Evolutionary conservation across 306 rosid genomes (phyloP), one percentile per base, ranked within the genome.

Genomic region (Lupinus albus): DNA sequence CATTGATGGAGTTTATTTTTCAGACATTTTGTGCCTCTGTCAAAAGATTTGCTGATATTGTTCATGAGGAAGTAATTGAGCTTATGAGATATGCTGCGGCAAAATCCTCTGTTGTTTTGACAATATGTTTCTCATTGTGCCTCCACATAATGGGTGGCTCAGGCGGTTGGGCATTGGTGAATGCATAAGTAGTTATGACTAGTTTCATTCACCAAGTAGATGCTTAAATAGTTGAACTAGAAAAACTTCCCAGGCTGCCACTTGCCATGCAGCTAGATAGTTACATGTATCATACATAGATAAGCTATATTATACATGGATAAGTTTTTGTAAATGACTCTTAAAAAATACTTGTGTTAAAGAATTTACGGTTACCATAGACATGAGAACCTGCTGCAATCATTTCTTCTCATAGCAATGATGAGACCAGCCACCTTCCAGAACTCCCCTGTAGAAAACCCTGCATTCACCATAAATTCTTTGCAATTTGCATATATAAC

Each of bases 121-220:
- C 85, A 1, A 72, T 83, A 38, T 89, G 95, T 69, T 73, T 93
- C 38, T 79, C 89, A 2, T 41, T 86, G 75, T 89, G 84, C 64
- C 71, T 86, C 21, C 89, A 86, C 50, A 7, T 88, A 14, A 75
- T 73, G 15, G 91, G 80, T 62, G 80, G 85, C 38, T 25, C 30
- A 2, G 30, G 4, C 4, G 62, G 79, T 8, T 80, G 84, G 91
- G 49, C 84, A 61, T 71, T 87, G 62, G 57, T 76, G 30, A 81
- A 88, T 42, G 75, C 85, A 41, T 84, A 79, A 81, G 63, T 48
- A 15, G 41, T 32, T 35, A 12, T 30, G 35, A 16, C 64, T 36
- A 47, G 49, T 54, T 30, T 76, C 76, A 25, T 49, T 51, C 51
- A 17, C 58, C 62, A 52, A 32, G 64, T 53, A 11, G 21, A 32